Percentiles rank a stretch among this genome's conserved stretches.
These are phyloP conservation scores for Nepenthes alata DNA, from an alignment of 179 eudicot genomes.

Conservation along the genomic window DNA sequence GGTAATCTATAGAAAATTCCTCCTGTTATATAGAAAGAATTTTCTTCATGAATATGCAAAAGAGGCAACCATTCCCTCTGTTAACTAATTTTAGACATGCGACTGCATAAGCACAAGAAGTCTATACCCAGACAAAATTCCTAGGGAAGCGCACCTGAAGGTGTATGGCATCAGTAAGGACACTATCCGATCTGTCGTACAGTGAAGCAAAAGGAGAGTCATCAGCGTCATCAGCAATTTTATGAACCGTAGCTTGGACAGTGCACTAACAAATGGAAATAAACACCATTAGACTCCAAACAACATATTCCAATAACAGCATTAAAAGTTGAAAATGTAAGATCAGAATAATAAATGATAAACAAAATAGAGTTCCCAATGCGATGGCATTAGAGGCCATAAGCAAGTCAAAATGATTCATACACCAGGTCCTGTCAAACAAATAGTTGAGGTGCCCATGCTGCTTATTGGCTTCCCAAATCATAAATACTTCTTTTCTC, in stretches of 20 bases:
- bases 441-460: no score
- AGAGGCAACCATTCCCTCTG: not conserved
- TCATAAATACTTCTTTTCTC: no score
- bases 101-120: conserved; percentile 2
- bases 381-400: not conserved
- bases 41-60: no score
- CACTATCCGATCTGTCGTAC: conserved; percentile 15
- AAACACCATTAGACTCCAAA: not conserved
- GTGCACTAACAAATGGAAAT: conserved; percentile 37
- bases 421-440: not conserved
- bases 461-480: no score
- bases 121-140: not conserved
- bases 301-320: not conserved
- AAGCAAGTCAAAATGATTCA: not conserved
- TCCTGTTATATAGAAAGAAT: no score
- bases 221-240: conserved; percentile 17
- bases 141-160: conserved; percentile 38
- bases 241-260: conserved; percentile 45
- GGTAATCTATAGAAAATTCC: no score
- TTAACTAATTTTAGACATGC: not conserved
- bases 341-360: not conserved
- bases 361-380: not conserved
- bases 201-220: conserved; percentile 12
- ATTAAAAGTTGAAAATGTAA: no score
- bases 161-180: conserved; percentile 60